These are phyloP conservation scores for Didymella exigua DNA, from an alignment of 2,329 filamentous ascomycete genomes.

Conservation along the genomic window DNA sequence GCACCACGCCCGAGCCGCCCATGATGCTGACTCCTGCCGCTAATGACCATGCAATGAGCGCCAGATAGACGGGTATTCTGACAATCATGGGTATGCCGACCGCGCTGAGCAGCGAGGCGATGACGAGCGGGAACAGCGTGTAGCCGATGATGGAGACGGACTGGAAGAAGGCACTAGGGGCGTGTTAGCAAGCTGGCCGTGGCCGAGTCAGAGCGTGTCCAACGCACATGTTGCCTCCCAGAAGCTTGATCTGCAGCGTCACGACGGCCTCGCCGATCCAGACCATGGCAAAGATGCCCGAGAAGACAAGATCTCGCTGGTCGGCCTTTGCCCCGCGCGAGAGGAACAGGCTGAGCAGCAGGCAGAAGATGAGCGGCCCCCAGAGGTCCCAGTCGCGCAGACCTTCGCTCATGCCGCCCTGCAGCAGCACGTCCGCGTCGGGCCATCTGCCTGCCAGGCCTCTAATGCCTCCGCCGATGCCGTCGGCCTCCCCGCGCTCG, in stretches of 20 bases:
- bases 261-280: slow-evolving; percentile 97
- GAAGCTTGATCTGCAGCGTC: slow-evolving; percentile 94
- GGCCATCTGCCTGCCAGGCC: slow-evolving; percentile 68
- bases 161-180: slow-evolving; percentile 89
- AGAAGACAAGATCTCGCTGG: slow-evolving; percentile 89
- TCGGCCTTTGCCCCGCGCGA: slow-evolving; percentile 79
- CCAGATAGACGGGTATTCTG: slow-evolving; percentile 86
- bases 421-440: slow-evolving; percentile 68
- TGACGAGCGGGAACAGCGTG: slow-evolving; percentile 94
- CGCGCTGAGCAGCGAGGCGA: slow-evolving; percentile 88
- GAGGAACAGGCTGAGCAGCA: slow-evolving; percentile 84
- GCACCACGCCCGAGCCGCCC: slow-evolving; percentile 91
- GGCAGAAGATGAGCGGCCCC: slow-evolving; percentile 93
- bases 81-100: slow-evolving; percentile 78
- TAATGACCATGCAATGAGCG: slow-evolving; percentile 89
- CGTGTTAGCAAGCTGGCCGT: slow-evolving; percentile 33
- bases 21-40: slow-evolving; percentile 96
- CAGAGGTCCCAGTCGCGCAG: slow-evolving; percentile 97
- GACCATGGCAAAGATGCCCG: slow-evolving; percentile 93
- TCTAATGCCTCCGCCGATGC: slow-evolving; percentile 55
- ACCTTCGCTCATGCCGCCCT: slow-evolving; percentile 82
- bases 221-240: slow-evolving; percentile 95
- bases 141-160: slow-evolving; percentile 98
- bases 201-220: not conserved
- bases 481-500: slow-evolving; percentile 60